A percentile compares a stretch with the other conserved stretches of the same genome.
These are phyloP conservation scores for Vanrija sp. DNA, from an alignment of 1,284 basidiomycete species.

Conservation along the genomic window DNA sequence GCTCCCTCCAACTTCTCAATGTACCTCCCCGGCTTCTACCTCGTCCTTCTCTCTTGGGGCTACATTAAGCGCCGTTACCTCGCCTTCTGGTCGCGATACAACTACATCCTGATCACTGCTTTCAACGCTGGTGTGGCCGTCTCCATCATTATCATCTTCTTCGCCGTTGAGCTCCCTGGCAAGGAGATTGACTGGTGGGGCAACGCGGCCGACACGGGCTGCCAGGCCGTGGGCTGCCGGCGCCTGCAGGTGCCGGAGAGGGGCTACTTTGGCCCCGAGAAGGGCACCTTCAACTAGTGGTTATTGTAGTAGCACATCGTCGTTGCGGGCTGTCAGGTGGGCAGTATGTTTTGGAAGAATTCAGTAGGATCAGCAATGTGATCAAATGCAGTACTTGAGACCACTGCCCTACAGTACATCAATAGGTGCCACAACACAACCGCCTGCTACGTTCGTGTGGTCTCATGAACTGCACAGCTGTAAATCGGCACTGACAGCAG, in stretches of 20 bases:
- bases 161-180: conserved; percentile 48
- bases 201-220: conserved; percentile 50
- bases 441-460: no score
- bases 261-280: conserved; percentile 19
- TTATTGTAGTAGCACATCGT: conserved; percentile 33
- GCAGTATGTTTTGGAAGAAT: no score
- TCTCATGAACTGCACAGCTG: no score
- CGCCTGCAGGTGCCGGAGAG: conserved; percentile 4
- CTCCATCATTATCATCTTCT: conserved; percentile 61
- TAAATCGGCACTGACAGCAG: no score
- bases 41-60: conserved; percentile 28
- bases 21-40: neutral
- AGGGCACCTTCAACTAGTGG: conserved; percentile 6
- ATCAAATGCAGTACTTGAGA: no score
- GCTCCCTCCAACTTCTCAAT: conserved; percentile 25
- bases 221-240: conserved; percentile 15
- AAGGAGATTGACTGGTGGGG: conserved; percentile 59
- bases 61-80: conserved; percentile 29
- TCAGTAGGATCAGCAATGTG: no score
- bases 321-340: no score
- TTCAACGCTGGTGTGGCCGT: conserved; percentile 66
- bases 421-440: no score
- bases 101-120: conserved; percentile 70
- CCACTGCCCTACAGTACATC: no score
- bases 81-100: conserved; percentile 56